phyloP scores from a whole-genome alignment of 2,329 filamentous ascomycete genomes.

The Thielaviopsis cerberus region DNA sequence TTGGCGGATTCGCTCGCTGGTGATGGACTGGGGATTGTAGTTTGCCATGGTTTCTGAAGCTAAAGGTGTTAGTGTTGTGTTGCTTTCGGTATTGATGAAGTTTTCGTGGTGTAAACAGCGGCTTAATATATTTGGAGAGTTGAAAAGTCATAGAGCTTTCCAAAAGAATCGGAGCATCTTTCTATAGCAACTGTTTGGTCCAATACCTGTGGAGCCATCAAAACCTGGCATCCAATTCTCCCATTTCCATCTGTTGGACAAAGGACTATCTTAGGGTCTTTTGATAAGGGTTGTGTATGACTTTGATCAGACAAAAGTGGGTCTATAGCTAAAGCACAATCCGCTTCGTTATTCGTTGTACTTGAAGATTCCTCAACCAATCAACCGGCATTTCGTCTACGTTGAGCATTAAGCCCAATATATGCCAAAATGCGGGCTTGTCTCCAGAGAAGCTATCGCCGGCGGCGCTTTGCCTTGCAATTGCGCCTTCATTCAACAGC shows the following conservation, averaged over 20 bases:
- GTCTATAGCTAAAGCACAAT: not conserved
- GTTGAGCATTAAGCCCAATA: not conserved
- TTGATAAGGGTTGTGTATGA: not conserved
- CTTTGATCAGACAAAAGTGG: not conserved
- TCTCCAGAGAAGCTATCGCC: not conserved
- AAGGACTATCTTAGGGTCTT: not conserved
- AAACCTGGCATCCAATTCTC: not conserved
- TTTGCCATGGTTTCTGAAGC: not conserved
- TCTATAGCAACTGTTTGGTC: not conserved
- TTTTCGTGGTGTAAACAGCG: too few species aligned
- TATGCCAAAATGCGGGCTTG: not conserved
- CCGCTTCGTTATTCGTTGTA: not conserved
- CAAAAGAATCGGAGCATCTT: too few species aligned
- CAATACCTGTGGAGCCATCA: not conserved
- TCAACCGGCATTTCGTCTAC: not conserved
- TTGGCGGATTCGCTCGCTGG: not conserved
- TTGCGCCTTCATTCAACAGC: not conserved
- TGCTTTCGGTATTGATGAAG: not conserved
- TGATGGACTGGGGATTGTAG: not conserved
- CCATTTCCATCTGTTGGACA: not conserved
- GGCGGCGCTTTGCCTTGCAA: not conserved
- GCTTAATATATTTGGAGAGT: too few species aligned
- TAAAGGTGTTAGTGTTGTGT: not conserved
- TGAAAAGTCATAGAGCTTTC: too few species aligned
- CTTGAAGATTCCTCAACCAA: not conserved